Base-by-base conservation (phyloP, 441 rosid genomes). In the Brassica balearica region DNA sequence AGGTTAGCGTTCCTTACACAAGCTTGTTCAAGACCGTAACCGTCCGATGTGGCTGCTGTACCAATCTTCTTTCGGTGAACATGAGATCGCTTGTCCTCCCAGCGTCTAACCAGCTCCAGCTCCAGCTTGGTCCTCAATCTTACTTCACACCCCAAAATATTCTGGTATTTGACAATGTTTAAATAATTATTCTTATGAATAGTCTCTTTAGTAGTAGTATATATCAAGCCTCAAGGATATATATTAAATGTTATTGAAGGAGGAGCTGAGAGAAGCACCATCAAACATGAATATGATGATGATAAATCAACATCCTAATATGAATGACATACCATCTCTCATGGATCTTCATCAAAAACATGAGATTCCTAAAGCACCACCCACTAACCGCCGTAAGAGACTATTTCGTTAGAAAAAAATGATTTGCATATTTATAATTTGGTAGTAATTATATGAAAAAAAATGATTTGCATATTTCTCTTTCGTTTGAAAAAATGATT, bases 11-110 rank as follows among this genome's bases (percentile, higher is more conserved):
- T 78, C 98, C 98, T 73, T 88, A 90, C 87, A 74, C 91, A 23
- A 94, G 95, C 85, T 85, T 94, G 90, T 91, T 88, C 89, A 94
- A 91, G 92, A 90, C 91, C 22, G 97, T 94, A n/a, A 88, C 96
- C 6, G 95, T 94, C 68, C 92, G 98, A 82, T 94, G 97, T 76
- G 98, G 97, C 65, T 97, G 92, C 87, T 94, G 98, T 87, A 86
- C 91, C 87, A 92, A 88, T 69, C 95, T 94, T 62, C 80, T 92
- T 74, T 86, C 95, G 0, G 97, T 86, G 69, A 91, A 83, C 85
- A 91, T 85, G 92, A 86, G 59, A 53, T 53, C 87, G 68, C 82
- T 83, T 76, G 79, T 89, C 19, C 86, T 90, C 63, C 92, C 96
- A 29, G 74, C 95, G 1, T 77, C 96, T 15, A 92, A 92, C 79